Evolutionary conservation across 1,139 yeast genomes (phyloP).

Genomic region (Kodamaea sp.): DNA sequence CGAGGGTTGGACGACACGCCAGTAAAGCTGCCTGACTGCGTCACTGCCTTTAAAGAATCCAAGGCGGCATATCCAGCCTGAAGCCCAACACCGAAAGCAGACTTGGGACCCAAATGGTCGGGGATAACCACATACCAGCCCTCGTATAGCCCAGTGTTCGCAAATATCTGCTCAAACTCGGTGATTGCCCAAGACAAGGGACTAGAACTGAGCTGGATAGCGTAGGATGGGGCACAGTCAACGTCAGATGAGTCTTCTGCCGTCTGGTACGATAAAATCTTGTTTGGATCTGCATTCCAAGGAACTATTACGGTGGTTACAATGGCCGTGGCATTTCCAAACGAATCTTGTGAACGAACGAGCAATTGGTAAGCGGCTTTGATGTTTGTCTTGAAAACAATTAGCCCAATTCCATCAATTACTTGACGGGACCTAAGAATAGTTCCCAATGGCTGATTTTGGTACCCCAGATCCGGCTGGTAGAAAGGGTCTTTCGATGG

Average conservation of each 20-base stretch:
- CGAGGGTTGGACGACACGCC: conserved; percentile 16
- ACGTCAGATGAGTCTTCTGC: conserved; percentile 32
- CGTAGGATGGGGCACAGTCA: conserved; percentile 36
- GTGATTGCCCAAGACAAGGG: conserved; percentile 2
- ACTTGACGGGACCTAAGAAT: conserved; percentile 24
- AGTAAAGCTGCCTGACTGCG: conserved; percentile 13
- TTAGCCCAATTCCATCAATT: background rate
- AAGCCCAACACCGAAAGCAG: conserved; percentile 30
- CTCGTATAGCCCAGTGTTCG: conserved; percentile 14
- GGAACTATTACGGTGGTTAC: conserved; percentile 35
- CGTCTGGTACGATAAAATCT: conserved; percentile 33
- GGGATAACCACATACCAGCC: conserved; percentile 24
- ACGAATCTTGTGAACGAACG: conserved; percentile 33
- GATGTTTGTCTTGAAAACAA: conserved; percentile 12
- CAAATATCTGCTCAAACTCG: conserved; percentile 10
- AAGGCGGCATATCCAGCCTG: conserved; percentile 30
- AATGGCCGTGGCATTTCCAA: conserved; percentile 32
- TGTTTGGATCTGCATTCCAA: conserved; percentile 26
- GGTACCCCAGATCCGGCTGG: conserved; percentile 25
- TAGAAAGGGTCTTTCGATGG: conserved; percentile 28
- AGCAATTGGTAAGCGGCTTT: conserved; percentile 31
- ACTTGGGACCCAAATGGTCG: conserved; percentile 28
- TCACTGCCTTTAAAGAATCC: conserved; percentile 27
- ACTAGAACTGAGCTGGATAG: conserved; percentile 22
- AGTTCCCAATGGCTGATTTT: conserved; percentile 24